phyloP scores from a whole-genome alignment of 768 basidiomycete genomes.

The Exidia glandulosa region DNA sequence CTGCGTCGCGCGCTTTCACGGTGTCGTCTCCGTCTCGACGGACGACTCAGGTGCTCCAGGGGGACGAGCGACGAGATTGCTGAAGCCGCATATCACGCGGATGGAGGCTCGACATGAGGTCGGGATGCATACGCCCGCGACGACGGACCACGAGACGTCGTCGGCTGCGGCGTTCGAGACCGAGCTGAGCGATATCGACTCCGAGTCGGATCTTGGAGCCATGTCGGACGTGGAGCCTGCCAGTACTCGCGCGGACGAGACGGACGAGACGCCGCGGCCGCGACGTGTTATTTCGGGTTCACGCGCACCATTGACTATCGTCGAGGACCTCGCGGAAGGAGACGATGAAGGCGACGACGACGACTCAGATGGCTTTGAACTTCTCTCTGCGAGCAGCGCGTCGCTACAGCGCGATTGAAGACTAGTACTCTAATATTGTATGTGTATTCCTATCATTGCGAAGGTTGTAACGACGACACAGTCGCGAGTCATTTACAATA shows the following conservation, averaged over 20 bases:
- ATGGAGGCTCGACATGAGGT: constrained; percentile 36
- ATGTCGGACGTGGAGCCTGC: not conserved
- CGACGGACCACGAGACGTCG: constrained; percentile 52
- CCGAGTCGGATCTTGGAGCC: not conserved
- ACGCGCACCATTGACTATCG: no score
- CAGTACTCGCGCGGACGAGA: no score
- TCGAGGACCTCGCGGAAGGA: not conserved
- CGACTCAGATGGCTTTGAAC: not conserved
- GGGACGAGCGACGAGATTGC: constrained; percentile 61
- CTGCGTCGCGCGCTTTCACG: constrained; percentile 71
- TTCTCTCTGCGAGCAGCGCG: not conserved
- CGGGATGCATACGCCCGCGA: constrained; percentile 57
- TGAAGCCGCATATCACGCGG: constrained; percentile 63
- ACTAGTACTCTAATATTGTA: no score
- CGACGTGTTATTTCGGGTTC: not conserved
- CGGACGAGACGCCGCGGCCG: not conserved
- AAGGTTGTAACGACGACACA: no score
- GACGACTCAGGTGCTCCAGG: constrained; percentile 22
- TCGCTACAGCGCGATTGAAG: not conserved
- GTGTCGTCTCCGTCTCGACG: constrained; percentile 73
- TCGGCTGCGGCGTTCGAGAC: not conserved
- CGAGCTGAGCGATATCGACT: not conserved
- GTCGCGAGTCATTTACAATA: no score
- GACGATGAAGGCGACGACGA: not conserved
- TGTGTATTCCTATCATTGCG: no score